A percentile compares a stretch with the other conserved stretches of the same genome.
These are phyloP conservation scores for Schoenoplectus triqueter DNA, from an alignment of 202 grass and related monocot genomes.

Conservation along the genomic window DNA sequence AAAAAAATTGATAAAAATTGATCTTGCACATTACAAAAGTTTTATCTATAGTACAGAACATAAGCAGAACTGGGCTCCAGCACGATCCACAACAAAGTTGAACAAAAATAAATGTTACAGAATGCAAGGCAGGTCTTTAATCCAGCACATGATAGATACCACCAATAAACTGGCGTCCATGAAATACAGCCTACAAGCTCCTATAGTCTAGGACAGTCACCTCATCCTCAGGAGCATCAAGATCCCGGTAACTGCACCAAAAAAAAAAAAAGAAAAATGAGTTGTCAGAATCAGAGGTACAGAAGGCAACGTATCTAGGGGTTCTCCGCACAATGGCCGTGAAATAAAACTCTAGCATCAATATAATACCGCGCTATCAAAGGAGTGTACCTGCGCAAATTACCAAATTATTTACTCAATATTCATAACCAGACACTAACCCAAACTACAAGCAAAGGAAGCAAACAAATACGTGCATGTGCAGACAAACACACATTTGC, in stretches of 20 bases:
- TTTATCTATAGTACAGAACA: slow-evolving; percentile 36
- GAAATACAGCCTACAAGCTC: slow-evolving; percentile 69
- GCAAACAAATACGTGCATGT: too few species aligned
- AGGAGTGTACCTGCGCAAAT: background rate
- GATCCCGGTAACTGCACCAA: slow-evolving; percentile 83
- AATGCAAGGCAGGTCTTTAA: slow-evolving; percentile 1
- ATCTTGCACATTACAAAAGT: slow-evolving; percentile 14
- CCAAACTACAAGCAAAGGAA: too few species aligned
- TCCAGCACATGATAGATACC: background rate
- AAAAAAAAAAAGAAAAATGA: slow-evolving; percentile 17
- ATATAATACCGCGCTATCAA: background rate
- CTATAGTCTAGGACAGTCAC: slow-evolving; percentile 98
- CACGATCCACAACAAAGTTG: slow-evolving; percentile 19
- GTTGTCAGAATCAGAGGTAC: background rate
- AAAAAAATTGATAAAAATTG: background rate
- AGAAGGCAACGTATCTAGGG: background rate
- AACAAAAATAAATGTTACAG: slow-evolving; percentile 13
- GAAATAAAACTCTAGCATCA: background rate
- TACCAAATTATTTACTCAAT: too few species aligned
- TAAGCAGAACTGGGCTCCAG: background rate
- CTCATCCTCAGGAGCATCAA: slow-evolving; percentile 98
- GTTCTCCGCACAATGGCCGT: background rate
- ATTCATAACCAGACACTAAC: too few species aligned
- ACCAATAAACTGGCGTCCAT: background rate
- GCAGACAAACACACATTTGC: too few species aligned